Evolutionary conservation across 805 yeast species (phyloP), one percentile per base, ranked within the genome.

Genomic region (Saccharomycopsis olivae): DNA sequence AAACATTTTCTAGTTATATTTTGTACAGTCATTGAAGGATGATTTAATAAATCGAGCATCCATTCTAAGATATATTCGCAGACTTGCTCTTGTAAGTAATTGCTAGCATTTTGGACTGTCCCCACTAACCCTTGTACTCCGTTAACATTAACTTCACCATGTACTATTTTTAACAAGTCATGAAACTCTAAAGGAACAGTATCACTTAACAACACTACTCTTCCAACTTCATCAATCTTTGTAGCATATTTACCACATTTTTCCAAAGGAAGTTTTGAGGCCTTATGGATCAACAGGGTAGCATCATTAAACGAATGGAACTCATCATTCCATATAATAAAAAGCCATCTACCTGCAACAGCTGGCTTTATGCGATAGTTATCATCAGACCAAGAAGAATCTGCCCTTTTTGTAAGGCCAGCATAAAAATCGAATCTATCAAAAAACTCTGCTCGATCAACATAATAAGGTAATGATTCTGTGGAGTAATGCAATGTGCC

Each of bases 261-360:
- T 48, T n/a, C 34, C 8, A 5, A 18, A 20, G 25, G 15, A 9
- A 25, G 15, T 23, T 21, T 29, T 15, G n/a, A 21, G 14, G 21
- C 40, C 10, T 54, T 53, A 3, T 49, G 48, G 28, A 77, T 64
- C 3, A 75, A 73, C 10, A 57, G 54, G 14, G 61, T 62, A 1
- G 83, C 83, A 42, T 73, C 71, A 2, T 66, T 61, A 48, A 68
- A 71, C 49, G 73, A 71, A 51, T 83, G 92, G 48, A 64, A 66
- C 51, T 83, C 92, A 52, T 83, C 94, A 54, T 83, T 83, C 81
- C 88, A 83, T n/a, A 80, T 61, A 17, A 78, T 53, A 24, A 81
- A 61, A 31, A 63, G 58, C 60, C 69, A 76, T 11, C 61, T 57
- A 16, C 57, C 50, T 27, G 15, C 18, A 20, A 48, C 35, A n/a